Evolutionary conservation across 2,329 filamentous ascomycete species (phyloP).

Genomic region (Ophiocordyceps australis): DNA sequence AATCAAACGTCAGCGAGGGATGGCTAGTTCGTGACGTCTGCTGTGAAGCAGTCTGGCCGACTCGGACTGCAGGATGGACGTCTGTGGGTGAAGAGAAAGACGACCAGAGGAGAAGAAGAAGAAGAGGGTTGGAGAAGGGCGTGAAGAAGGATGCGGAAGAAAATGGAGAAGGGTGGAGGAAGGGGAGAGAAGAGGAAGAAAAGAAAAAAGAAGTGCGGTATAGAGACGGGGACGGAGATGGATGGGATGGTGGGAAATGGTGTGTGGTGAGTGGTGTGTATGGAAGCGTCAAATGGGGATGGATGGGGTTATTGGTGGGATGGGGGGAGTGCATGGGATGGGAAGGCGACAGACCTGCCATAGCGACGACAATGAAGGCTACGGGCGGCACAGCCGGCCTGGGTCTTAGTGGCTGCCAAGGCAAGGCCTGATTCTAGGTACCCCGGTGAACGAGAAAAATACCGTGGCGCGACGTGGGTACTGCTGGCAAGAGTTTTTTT

Average conservation of each 20-base stretch:
- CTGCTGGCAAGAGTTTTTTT: too few relatives aligned
- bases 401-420: conserved; percentile 1
- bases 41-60: conserved; percentile 17
- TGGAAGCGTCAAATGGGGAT: not conserved
- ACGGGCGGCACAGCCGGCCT: conserved; percentile 8
- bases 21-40: conserved; percentile 11
- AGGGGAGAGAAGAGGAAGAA: conserved; percentile 1
- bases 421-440: too few relatives aligned
- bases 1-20: conserved; percentile 8
- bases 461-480: too few relatives aligned
- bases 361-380: conserved; percentile 9
- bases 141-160: conserved; percentile 8
- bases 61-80: conserved; percentile 15
- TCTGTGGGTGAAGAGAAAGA: conserved; percentile 3
- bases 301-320: conserved; percentile 2
- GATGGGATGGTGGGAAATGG: conserved; percentile 2
- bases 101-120: conserved; percentile 1
- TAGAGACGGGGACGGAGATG: conserved; percentile 2
- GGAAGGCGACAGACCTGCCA: too few relatives aligned
- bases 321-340: conserved; percentile 2
- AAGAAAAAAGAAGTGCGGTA: not conserved
- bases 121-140: conserved; percentile 5
- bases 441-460: too few relatives aligned
- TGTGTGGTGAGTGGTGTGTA: conserved; percentile 2
- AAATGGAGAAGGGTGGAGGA: conserved; percentile 1